Evolutionary conservation across 768 basidiomycete genomes (phyloP).

Genomic region (Boletus barrowsii): DNA sequence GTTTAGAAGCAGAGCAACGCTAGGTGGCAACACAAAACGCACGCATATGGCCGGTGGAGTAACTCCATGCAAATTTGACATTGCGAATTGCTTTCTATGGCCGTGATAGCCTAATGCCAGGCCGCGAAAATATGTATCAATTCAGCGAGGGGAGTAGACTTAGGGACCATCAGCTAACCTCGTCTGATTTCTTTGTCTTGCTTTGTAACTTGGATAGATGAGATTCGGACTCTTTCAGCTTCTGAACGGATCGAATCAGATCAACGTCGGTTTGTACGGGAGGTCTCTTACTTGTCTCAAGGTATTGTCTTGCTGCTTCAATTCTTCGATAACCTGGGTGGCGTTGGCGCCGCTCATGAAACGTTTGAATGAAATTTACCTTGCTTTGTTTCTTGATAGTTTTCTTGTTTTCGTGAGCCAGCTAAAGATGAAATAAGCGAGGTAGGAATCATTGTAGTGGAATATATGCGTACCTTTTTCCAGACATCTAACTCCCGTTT

Average conservation of each 20-base stretch:
- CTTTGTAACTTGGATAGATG: constrained; percentile 43
- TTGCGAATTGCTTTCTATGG: constrained; percentile 57
- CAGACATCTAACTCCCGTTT: constrained; percentile 56
- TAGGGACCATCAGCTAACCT: constrained; percentile 38
- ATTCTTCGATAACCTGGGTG: constrained; percentile 50
- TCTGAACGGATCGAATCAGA: constrained; percentile 28
- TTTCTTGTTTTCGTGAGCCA: constrained; percentile 47
- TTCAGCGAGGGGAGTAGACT: not conserved
- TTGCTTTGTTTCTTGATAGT: constrained; percentile 53
- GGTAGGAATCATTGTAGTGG: not conserved
- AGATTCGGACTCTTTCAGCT: constrained; percentile 43
- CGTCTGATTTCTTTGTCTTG: constrained; percentile 52
- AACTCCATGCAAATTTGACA: constrained; percentile 81
- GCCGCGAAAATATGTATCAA: not conserved
- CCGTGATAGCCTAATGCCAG: constrained; percentile 44
- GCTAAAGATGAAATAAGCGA: constrained; percentile 20
- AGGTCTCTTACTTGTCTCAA: constrained; percentile 36
- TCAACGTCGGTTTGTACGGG: not conserved
- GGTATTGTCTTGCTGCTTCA: constrained; percentile 41
- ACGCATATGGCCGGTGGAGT: constrained; percentile 65
- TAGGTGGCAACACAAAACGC: constrained; percentile 26
- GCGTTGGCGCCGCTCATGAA: not conserved
- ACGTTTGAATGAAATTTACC: constrained; percentile 31
- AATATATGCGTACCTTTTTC: constrained; percentile 38
- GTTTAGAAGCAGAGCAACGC: constrained; percentile 5